Percentiles rank a stretch among this genome's conserved stretches.
These are phyloP conservation scores for Erodium trifolium DNA, from an alignment of 441 rosid species.

Conservation along the genomic window DNA sequence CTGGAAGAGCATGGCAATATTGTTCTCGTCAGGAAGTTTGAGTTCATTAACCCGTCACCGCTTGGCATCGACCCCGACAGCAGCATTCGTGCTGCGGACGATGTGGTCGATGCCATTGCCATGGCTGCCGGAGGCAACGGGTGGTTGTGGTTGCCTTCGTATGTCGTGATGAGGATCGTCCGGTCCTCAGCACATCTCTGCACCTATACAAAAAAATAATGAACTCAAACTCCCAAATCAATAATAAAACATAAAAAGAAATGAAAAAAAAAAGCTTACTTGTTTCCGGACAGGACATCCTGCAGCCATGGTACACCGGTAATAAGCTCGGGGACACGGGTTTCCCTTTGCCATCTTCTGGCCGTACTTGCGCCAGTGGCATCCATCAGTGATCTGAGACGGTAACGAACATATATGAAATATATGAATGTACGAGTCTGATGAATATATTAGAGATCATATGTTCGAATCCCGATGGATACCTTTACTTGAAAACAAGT, in stretches of 20 bases:
- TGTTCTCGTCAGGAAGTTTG: slow-evolving; percentile 67
- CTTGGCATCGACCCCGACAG: slow-evolving; percentile 87
- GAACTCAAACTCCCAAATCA: too few relatives aligned
- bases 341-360: slow-evolving; percentile 95
- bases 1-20: slow-evolving; percentile 65
- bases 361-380: slow-evolving; percentile 85
- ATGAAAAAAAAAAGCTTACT: slow-evolving; percentile 22
- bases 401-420: too few relatives aligned
- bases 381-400: slow-evolving; percentile 65
- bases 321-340: slow-evolving; percentile 93
- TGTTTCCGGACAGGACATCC: slow-evolving; percentile 92
- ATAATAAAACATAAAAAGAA: too few relatives aligned
- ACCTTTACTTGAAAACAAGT: too few relatives aligned
- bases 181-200: slow-evolving; percentile 93
- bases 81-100: slow-evolving; percentile 75
- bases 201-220: slow-evolving; percentile 40
- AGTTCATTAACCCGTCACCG: slow-evolving; percentile 33
- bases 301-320: slow-evolving; percentile 87
- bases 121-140: slow-evolving; percentile 86
- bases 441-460: too few relatives aligned
- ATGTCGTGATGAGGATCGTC: slow-evolving; percentile 71
- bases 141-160: slow-evolving; percentile 90
- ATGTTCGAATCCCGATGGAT: too few relatives aligned
- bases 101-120: slow-evolving; percentile 11
- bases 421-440: too few relatives aligned